Conservation (phyloP, 2,329 filamentous ascomycete species). For the Aspergillus niger region DNA sequence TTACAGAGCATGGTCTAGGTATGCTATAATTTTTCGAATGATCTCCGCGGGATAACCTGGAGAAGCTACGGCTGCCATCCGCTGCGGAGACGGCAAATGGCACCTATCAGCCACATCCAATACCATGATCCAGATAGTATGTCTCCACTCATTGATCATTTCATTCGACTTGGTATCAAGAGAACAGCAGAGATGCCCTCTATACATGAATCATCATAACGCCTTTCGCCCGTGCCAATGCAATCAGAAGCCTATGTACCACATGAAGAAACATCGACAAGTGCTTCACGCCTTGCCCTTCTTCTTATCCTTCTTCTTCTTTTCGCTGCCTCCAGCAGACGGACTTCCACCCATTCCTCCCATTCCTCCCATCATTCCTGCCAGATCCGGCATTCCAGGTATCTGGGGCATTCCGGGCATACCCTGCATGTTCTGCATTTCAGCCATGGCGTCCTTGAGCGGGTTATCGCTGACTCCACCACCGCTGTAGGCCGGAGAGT, state of each 20-base stretch:
- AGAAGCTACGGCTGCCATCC: background rate
- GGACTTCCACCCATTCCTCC: slow-evolving; percentile 41
- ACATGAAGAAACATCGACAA: slow-evolving; percentile 20
- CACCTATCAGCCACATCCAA: too few species aligned
- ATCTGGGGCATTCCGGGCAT: slow-evolving; percentile 46
- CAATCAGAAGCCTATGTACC: slow-evolving; percentile 30
- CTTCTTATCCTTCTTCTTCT: slow-evolving; percentile 55
- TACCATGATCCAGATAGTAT: too few species aligned
- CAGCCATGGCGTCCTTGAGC: slow-evolving; percentile 94
- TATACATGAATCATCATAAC: slow-evolving; percentile 29
- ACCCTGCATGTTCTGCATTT: slow-evolving; percentile 66
- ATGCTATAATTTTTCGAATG: too few species aligned
- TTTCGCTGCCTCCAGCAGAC: slow-evolving; percentile 35
- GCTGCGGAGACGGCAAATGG: background rate
- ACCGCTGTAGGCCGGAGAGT: slow-evolving; percentile 85
- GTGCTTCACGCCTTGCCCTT: slow-evolving; percentile 45
- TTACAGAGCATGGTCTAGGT: too few species aligned
- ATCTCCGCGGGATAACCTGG: too few species aligned
- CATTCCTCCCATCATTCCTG: slow-evolving; percentile 53
- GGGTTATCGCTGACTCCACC: slow-evolving; percentile 94
- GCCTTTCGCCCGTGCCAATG: slow-evolving; percentile 43
- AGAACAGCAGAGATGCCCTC: slow-evolving; percentile 20
- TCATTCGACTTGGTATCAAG: slow-evolving; percentile 23
- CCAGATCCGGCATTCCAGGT: slow-evolving; percentile 55
- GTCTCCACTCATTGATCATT: background rate